Evolutionary conservation across 2,329 filamentous ascomycete genomes (phyloP).

Genomic region (Talaromyces amestolkiae): DNA sequence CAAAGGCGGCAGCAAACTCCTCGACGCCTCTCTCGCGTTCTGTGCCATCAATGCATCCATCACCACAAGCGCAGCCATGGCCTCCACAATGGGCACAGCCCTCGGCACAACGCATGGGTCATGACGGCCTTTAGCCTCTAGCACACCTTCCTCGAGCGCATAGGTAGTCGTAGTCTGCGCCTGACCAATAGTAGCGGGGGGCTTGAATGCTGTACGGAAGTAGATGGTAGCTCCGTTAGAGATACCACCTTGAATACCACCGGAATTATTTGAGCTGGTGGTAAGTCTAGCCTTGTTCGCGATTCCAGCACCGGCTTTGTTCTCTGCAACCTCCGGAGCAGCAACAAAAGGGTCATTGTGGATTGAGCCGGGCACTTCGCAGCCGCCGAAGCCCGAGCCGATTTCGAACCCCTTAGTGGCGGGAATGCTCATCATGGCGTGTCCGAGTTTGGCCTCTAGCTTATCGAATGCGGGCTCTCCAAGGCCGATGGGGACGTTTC

Average conservation of each 20-base stretch:
- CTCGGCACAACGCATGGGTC: constrained; percentile 90
- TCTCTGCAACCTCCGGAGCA: constrained; percentile 39
- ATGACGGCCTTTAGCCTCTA: constrained; percentile 90
- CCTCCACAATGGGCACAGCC: constrained; percentile 70
- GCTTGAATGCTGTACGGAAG: constrained; percentile 94
- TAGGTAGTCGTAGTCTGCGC: constrained; percentile 82
- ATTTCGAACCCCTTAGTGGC: constrained; percentile 96
- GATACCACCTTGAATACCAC: constrained; percentile 93
- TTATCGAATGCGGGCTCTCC: constrained; percentile 97
- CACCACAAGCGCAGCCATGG: constrained; percentile 83
- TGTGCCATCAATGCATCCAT: constrained; percentile 87
- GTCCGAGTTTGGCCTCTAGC: constrained; percentile 83
- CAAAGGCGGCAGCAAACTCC: constrained; percentile 46
- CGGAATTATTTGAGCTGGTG: constrained; percentile 92
- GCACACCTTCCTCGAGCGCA: constrained; percentile 68
- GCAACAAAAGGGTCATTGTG: constrained; percentile 88
- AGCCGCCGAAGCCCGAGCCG: constrained; percentile 86
- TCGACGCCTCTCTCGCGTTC: constrained; percentile 59
- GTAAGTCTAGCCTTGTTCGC: constrained; percentile 59
- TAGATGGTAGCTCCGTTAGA: constrained; percentile 91
- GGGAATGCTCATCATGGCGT: constrained; percentile 93
- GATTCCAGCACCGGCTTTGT: constrained; percentile 18
- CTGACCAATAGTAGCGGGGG: constrained; percentile 87
- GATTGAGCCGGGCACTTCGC: constrained; percentile 78
- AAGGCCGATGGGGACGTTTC: constrained; percentile 77